Base-by-base conservation (phyloP, 1,139 yeast genomes). In the Geotrichum siamense region DNA sequence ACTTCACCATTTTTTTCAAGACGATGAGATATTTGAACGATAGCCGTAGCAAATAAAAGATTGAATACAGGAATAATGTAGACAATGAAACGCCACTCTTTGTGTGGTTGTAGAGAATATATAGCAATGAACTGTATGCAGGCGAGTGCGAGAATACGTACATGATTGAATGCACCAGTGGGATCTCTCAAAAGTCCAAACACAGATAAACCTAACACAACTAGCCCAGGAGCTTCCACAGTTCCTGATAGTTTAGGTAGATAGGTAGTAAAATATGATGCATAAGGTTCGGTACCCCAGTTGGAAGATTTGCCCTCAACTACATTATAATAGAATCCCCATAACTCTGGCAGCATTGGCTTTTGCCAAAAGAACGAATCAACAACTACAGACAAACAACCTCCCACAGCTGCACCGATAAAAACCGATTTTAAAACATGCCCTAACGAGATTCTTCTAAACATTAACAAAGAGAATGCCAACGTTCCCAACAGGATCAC, bases 71-170 rank as follows among this genome's bases (percentile, higher is more conserved):
- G 96, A 9, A 81, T 65, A 0, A 78, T 68, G 58, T 89, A 91
- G 13, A 82, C 67, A 42, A 91, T 77, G 55, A 89, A 91, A 54
- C 97, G 74, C 95, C 95, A 86, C 67, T 91, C 97, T 61, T 89
- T 91, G 55, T 89, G 97, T 1, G 94, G 91, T 60, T 83, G 94
- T 45, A 81, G 61, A 0, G 96, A 87, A 73, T 87, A 73, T 2
- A 75, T 59, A 2, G 68, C 53, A 25, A 86, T 71, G 58, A 68
- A 89, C 9, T 76, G 30, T 1, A 78, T 30, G 0, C 82, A 65
- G 0, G 86, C 67, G 6, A 70, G 53, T 0, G 72, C 65, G 10
- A 71, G 53, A 3, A 71, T 56, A 21, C 67, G 67, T 39, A 73
- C 53, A 1, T 66, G 53, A 9, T 60, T 45, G 25, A 56, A 62